Evolutionary conservation across 768 basidiomycete species (phyloP), one percentile per base, ranked within the genome.

Genomic region (Rossbeevera mucosa): DNA sequence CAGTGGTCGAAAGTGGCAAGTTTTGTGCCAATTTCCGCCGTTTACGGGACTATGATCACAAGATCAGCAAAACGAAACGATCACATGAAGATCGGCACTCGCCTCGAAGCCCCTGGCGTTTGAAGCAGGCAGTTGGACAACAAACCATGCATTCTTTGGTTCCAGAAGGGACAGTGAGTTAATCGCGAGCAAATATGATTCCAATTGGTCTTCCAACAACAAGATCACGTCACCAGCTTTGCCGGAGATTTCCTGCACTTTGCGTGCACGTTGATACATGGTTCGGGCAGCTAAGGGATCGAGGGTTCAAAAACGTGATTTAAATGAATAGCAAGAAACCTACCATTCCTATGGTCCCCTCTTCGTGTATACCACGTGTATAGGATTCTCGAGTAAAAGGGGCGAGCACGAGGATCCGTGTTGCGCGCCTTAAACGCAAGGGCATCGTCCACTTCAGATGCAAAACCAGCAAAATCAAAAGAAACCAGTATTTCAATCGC

Each of bases 401-500:
- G 94, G 31, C 78, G 80, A 33, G 85, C 72, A 41, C 90, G 81
- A 45, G 95, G 93, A 71, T 99, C 91, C 16, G 86, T 86, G 67
- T 97, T 95, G 54, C 94, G 82, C 7, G 93, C 90, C 68, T 97
- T 95, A 76, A 94, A 97, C 18, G 88, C 80, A 38, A 99, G 75
- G 14, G 87, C 83, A 40, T 81, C 83, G 72, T 96, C 94, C 18
- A 98, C 88, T 64, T 95, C 92, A 48, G 86, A 83, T 40, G 85
- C 80, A 54, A 94, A 77, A 0, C 88, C 91, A 41, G 86, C 77
- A 64, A 97, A 98, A 61, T 90, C 90, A 62, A 91, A 84, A 7
- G 82, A 72, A 66, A 93, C 82, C 12, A 98, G 76, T 56, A 79
- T 79, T 47, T 86, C 85, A 16, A 93, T 80, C 30, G 89, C 84